These are phyloP conservation scores for Fimicolochytrium jonesii DNA, from an alignment of 192 early-diverging fungal genomes.

Conservation along the genomic window DNA sequence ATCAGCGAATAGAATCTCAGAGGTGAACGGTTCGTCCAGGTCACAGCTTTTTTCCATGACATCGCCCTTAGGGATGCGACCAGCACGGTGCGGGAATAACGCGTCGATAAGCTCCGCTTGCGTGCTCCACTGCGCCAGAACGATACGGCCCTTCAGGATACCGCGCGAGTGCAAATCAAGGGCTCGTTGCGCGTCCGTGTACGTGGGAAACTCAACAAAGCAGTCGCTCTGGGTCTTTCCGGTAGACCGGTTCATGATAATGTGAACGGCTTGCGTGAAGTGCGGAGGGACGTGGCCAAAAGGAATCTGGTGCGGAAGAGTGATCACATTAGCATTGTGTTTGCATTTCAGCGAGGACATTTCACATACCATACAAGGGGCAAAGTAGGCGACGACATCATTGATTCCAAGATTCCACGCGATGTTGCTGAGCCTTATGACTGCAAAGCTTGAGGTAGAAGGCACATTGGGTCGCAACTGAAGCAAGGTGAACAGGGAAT, in stretches of 20 bases:
- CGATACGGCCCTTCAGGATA: constrained; percentile 58
- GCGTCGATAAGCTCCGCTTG: constrained; percentile 32
- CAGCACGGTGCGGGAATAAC: constrained; percentile 32
- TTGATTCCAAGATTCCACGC: constrained; percentile 31
- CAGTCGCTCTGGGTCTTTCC: constrained; percentile 69
- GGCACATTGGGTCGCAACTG: constrained; percentile 25
- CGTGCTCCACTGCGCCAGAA: constrained; percentile 35
- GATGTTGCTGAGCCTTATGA: constrained; percentile 34
- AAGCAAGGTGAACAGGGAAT: constrained; percentile 10
- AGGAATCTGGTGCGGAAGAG: constrained; percentile 28
- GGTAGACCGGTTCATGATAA: constrained; percentile 58
- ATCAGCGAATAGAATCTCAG: no score
- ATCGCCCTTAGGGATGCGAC: no score
- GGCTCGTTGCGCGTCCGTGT: constrained; percentile 48
- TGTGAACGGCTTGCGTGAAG: constrained; percentile 42
- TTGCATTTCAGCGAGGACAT: not conserved
- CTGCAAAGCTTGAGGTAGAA: constrained; percentile 23
- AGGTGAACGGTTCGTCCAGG: no score
- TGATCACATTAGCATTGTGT: no score
- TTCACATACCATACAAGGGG: constrained; percentile 6
- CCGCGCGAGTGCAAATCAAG: constrained; percentile 52
- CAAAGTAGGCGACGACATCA: constrained; percentile 34
- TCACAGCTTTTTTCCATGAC: no score
- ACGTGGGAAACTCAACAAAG: constrained; percentile 59
- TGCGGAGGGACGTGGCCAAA: constrained; percentile 24